Base-by-base conservation (phyloP, 352 stramenopile species). In the Pilasporangium apinafurcum region DNA sequence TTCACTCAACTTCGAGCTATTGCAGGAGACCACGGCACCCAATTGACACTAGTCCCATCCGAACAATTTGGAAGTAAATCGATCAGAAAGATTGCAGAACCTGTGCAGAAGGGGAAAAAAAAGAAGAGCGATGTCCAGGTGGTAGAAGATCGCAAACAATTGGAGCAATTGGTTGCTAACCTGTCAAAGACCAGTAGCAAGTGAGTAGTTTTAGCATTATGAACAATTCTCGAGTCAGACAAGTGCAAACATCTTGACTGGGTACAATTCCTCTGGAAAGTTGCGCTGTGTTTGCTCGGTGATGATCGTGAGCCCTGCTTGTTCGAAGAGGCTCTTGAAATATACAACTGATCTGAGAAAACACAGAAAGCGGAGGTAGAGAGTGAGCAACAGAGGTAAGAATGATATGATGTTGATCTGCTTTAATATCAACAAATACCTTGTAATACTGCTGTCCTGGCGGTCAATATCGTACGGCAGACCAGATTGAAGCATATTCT, bases 191-290 rank as follows among this genome's bases (percentile, higher is more conserved):
- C 37, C n/a, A 17, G 35, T 33, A 37, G 14, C 12, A 34, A 32
- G 20, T 24, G 38, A 43, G 10, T 29, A 17, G 21, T 26, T 53
- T n/a, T n/a, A n/a, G n/a, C n/a, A n/a, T n/a, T n/a, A 41, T 20
- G 18, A 13, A 21, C 31, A 1, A 28, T 22, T 37, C 16, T 7
- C n/a, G 14, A 39, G 29, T 8, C 29, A 88, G 42, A 70, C 69
- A 17, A 92, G 65, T 12, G 93, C 91, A 50, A 97, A 95, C 82
- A 98, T 97, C 56, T 91, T 91, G 14, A 99, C 95, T 14, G 95
- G 91, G 44, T 95, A 98, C 35, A 98, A 85, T 49, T 97, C 89
- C 44, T 87, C 60, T 5, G 95, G 95, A 56, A 99, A 99, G 54
- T 96, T 75, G 17, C 86, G 59, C 59, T 98, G 92, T 35, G 64